Base-by-base conservation (phyloP, 768 basidiomycete species). In the Termitomyces sp. region DNA sequence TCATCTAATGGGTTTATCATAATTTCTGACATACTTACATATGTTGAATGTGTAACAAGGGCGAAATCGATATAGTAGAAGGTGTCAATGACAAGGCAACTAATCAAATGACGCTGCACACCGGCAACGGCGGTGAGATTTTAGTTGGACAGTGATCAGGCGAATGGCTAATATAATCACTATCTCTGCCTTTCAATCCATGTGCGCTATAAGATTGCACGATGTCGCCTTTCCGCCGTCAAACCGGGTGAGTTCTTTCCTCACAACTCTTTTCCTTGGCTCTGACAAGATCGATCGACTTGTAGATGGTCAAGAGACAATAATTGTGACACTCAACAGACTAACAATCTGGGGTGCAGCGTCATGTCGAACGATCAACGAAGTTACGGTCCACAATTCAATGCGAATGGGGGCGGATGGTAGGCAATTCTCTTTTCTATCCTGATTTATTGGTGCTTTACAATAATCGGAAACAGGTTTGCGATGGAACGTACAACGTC, bases 351-450 rank as follows among this genome's bases (percentile, higher is more conserved):
- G 1, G 86, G 85, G 0, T 88, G 86, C 63, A 81, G 82, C 10
- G 85, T 87, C 18, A 66, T 71, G 33, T 64, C 73, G 8, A 67
- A 65, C 40, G 75, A 78, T 47, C 32, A 71, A 1, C 70, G 76
- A 61, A 85, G 79, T 65, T 87, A 78, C 64, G 87, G 86, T 0
- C 79, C 84, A 3, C 66, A 67, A 1, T 84, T 89, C 71, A 88
- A 89, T 66, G 60, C 54, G 43, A 75, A 76, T 43, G 85, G 86
- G 6, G 87, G 86, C 23, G 86, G 86, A 61, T 87, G 82, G 83
- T 86, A 68, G 41, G 76, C 67, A 16, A 30, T n/a, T 36, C 54
- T 23, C 38, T 33, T 50, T 28, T 46, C 14, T 10, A 36, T 38
- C 12, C 38, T 40, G 16, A 28, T 38, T 52, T 38, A 10, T 16